These are phyloP conservation scores for Vitis rotundifolia DNA, from an alignment of 164 flowering plant genomes.

Conservation along the genomic window DNA sequence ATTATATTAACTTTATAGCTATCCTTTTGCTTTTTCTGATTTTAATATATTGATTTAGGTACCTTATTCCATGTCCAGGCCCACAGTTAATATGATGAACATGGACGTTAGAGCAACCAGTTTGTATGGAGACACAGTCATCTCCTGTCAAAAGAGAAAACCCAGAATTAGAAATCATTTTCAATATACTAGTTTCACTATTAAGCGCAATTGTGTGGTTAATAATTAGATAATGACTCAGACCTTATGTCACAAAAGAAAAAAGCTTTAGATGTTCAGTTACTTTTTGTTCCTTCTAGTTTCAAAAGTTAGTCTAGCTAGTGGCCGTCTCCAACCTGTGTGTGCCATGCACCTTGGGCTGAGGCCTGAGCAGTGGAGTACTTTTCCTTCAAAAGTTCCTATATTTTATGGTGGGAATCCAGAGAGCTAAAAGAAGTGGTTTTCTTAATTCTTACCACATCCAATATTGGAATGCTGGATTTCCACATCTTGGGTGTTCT, in stretches of 20 bases:
- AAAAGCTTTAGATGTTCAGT: not conserved
- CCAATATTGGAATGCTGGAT: constrained; percentile 65
- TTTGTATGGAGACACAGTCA: constrained; percentile 93
- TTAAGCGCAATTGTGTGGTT: not conserved
- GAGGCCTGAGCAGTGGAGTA: too few species aligned
- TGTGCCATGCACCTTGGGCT: constrained; percentile 12
- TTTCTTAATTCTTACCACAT: constrained; percentile 45
- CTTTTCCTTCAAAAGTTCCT: too few species aligned
- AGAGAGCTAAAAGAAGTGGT: not conserved
- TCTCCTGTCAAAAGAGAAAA: constrained; percentile 53
- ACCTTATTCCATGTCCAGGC: constrained; percentile 98
- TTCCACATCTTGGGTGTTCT: constrained; percentile 66
- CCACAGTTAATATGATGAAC: constrained; percentile 79
- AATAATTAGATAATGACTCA: too few species aligned
- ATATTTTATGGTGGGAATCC: too few species aligned
- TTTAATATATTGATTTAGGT: not conserved
- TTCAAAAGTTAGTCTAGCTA: constrained; percentile 18
- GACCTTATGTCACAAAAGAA: too few species aligned
- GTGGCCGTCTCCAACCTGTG: not conserved
- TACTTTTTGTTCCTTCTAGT: constrained; percentile 16
- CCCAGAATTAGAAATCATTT: not conserved
- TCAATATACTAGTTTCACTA: not conserved
- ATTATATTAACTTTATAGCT: too few species aligned
- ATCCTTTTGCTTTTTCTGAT: not conserved
- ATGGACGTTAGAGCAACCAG: constrained; percentile 71